Base-by-base conservation (phyloP, 805 yeast species). In the Wickerhamiella allomyrinae region DNA sequence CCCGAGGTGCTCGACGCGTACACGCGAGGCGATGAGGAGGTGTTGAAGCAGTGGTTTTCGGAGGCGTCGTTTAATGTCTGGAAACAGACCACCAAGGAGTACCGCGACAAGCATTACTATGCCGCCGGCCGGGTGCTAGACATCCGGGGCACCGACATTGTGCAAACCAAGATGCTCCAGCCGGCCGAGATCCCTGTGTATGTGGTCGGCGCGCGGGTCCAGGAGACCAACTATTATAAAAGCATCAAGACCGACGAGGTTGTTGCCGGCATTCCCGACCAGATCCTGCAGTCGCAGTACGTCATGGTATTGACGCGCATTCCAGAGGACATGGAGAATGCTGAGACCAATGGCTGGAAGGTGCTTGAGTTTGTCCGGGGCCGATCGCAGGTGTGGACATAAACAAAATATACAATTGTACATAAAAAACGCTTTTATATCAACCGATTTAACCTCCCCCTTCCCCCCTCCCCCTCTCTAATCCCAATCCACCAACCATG, bases 61-160 rank as follows among this genome's bases (percentile, higher is more conserved):
- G 98, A 91, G 65, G 97, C 97, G 22, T 96, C 98, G 35, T 89
- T 66, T 67, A 89, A 89, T 59, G 93, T 91, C 46, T 85, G 94
- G 74, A 75, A 81, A 51, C 94, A 95, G 25, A 84, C 82, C 60
- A 86, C 89, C 60, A 91, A 91, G 63, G 93, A 83, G 58, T 77
- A 85, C 60, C 74, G 80, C 57, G 94, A 87, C 55, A 94, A 87
- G 62, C 93, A 93, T 6, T 67, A 89, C 42, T 83, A 82, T 56
- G 77, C 95, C 11, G 98, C 91, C 54, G 89, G 95, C 36, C 76
- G 77, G 50, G 84, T 91, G 49, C 70, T 91, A 56, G 99, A 91
- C 59, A 83, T 91, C 53, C 77, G 99, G 66, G 94, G 94, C 41
- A 93, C 87, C 34, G 97, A 89, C 51, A 77, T 91, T 50, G 79